Base-by-base conservation (phyloP, 2,329 filamentous ascomycete species). In the Exophiala calicioides region DNA sequence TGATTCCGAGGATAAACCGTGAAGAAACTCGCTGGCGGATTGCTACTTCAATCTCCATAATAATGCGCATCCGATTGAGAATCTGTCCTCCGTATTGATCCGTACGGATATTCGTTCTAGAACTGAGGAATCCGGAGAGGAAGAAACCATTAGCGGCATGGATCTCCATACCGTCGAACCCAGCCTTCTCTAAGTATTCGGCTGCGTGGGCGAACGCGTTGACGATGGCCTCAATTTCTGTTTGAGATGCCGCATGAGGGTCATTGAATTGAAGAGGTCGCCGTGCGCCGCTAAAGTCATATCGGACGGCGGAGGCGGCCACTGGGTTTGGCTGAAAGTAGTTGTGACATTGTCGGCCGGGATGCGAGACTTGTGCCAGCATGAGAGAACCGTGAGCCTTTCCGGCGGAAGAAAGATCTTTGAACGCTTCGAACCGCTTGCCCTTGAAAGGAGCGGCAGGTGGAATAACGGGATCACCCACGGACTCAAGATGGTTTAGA, bases 41-140 rank as follows among this genome's bases (percentile, higher is more conserved):
- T 21, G 55, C 50, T 38, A 70, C 61, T 38, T 78, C 70, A 32
- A 80, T 67, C 56, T 85, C 79, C 7, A 74, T 57, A 27, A 82
- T 68, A 26, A 86, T 60, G n/a, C 82, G 76, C 12, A 70, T 77
- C 51, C 83, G 77, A 69, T 85, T 85, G 59, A 81, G 78, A 54
- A 85, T 80, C 61, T 71, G 74, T 45, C 84, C 83, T 40, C 84
- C 83, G 62, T 86, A 86, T 41, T 74, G 58, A 62, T 86, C 82
- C 16, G 77, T 84, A 35, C 82, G 75, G 63, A 72, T 59, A 56
- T 82, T 83, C 0, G 68, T 71, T 19, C 66, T 70, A 1, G 69
- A 63, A 4, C 71, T 74, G n/a, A 82, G 60, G 58, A 83, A 83
- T 50, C 80, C 76, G 5, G 74, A 68, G 0, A 83, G 62, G 2